A percentile compares a stretch with the other conserved stretches of the same genome.
These are phyloP conservation scores for Haberlea rhodopensis DNA, from an alignment of 257 asterid species.

Conservation along the genomic window DNA sequence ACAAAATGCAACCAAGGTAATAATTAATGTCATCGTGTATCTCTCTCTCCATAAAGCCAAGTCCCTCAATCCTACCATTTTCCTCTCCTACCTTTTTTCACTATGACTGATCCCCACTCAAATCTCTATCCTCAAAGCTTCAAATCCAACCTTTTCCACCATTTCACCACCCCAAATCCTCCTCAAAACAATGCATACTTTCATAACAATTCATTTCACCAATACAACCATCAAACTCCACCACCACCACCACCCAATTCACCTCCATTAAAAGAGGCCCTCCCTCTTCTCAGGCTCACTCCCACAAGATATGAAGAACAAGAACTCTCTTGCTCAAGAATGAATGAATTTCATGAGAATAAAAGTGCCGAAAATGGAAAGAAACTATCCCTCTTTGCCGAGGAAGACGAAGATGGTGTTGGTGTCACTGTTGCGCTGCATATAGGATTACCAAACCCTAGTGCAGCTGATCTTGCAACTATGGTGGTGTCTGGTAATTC, in stretches of 20 bases:
- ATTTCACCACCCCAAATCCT: slow-evolving; percentile 31
- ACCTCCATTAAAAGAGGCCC: slow-evolving; percentile 62
- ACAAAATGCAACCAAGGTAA: background rate
- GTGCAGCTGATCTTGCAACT: slow-evolving; percentile 73
- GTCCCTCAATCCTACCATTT: slow-evolving; percentile 9
- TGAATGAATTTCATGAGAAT: slow-evolving; percentile 23
- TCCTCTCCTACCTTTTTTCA: slow-evolving; percentile 27
- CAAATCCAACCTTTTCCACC: slow-evolving; percentile 42
- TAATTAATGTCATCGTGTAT: background rate
- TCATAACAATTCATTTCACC: slow-evolving; percentile 11
- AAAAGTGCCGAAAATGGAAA: slow-evolving; percentile 7
- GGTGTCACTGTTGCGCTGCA: slow-evolving; percentile 77
- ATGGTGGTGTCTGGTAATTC: slow-evolving; percentile 22
- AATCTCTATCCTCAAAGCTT: slow-evolving; percentile 43
- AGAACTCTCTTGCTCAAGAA: slow-evolving; percentile 29
- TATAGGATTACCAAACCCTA: slow-evolving; percentile 93
- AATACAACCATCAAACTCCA: slow-evolving; percentile 11
- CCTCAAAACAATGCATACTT: slow-evolving; percentile 5
- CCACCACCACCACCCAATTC: slow-evolving; percentile 48
- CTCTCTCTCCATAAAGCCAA: background rate
- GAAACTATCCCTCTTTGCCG: slow-evolving; percentile 19
- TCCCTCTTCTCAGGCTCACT: slow-evolving; percentile 49
- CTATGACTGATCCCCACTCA: slow-evolving; percentile 65
- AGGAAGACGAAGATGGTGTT: slow-evolving; percentile 22
- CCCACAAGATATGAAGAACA: slow-evolving; percentile 34